A percentile compares a stretch with the other conserved stretches of the same genome.
phyloP scores from a whole-genome alignment of 2,329 filamentous ascomycete species.

The Fusarium subglutinans region DNA sequence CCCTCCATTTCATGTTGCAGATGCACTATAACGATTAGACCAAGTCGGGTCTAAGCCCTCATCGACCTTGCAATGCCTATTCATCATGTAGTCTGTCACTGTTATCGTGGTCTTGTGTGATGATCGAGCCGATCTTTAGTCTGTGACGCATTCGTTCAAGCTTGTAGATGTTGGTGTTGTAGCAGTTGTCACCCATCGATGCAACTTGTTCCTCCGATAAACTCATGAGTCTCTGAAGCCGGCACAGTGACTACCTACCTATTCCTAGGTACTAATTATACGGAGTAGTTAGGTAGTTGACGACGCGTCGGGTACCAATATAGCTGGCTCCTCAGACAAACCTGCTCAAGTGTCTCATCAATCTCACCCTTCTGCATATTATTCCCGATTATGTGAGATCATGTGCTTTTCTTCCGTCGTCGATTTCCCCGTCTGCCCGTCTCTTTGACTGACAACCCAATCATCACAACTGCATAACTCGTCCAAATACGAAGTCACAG shows the following conservation, averaged over 20 bases:
- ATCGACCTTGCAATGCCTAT: neutral
- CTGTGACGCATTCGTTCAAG: neutral
- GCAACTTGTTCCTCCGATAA: neutral
- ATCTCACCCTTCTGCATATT: neutral
- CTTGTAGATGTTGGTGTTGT: neutral
- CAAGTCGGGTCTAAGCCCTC: neutral
- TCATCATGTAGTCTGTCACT: neutral
- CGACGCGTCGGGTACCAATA: neutral
- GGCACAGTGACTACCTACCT: neutral
- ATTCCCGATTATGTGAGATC: conserved; percentile 22
- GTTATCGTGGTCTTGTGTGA: neutral
- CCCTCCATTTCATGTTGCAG: conserved; percentile 15
- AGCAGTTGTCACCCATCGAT: neutral
- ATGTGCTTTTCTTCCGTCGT: neutral
- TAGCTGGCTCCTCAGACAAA: neutral
- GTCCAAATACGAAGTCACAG: neutral
- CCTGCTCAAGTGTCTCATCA: neutral
- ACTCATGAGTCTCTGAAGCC: neutral
- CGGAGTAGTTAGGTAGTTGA: neutral
- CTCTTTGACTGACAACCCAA: neutral
- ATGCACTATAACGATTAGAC: neutral
- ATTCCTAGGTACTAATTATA: neutral
- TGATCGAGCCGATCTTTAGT: neutral
- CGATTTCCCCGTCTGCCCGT: neutral
- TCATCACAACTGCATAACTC: neutral